Evolutionary conservation across 257 asterid species (phyloP).

Genomic region (Marsdenia floribunda): DNA sequence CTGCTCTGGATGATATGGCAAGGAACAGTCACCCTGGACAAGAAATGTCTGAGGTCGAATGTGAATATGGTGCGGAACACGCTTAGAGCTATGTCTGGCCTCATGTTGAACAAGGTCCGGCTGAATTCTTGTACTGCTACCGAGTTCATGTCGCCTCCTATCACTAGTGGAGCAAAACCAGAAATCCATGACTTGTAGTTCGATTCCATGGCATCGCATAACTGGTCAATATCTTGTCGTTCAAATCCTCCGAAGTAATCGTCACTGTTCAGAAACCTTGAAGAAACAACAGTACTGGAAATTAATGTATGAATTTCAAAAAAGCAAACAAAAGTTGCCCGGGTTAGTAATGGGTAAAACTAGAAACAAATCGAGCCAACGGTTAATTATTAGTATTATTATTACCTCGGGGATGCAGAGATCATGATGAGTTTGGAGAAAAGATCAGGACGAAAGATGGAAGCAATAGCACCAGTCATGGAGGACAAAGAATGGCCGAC

Average conservation of each 20-base stretch:
- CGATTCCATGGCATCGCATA: conserved; percentile 41
- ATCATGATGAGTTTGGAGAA: conserved; percentile 32
- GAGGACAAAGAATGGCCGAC: conserved; percentile 42
- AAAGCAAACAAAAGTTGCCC: too few relatives aligned
- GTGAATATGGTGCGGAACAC: conserved; percentile 49
- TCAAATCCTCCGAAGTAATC: conserved; percentile 50
- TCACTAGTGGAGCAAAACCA: conserved; percentile 68
- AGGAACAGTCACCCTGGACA: conserved; percentile 53
- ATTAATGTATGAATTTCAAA: background rate
- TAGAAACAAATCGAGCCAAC: background rate
- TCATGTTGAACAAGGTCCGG: conserved; percentile 65
- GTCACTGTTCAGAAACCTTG: conserved; percentile 34
- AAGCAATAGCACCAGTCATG: conserved; percentile 41
- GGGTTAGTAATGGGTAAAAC: too few relatives aligned
- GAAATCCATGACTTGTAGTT: conserved; percentile 67
- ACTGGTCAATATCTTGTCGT: conserved; percentile 33
- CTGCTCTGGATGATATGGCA: conserved; percentile 74
- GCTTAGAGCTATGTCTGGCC: conserved; percentile 70
- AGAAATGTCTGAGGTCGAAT: conserved; percentile 38
- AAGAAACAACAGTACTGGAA: background rate
- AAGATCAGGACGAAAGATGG: conserved; percentile 39
- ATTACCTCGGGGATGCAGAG: conserved; percentile 38
- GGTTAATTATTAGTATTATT: background rate
- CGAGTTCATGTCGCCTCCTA: conserved; percentile 73
- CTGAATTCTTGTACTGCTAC: conserved; percentile 75